A percentile compares a stretch with the other conserved stretches of the same genome.
phyloP scores from a whole-genome alignment of 352 stramenopile species.

The Phytopythium cucurbitacearum region DNA sequence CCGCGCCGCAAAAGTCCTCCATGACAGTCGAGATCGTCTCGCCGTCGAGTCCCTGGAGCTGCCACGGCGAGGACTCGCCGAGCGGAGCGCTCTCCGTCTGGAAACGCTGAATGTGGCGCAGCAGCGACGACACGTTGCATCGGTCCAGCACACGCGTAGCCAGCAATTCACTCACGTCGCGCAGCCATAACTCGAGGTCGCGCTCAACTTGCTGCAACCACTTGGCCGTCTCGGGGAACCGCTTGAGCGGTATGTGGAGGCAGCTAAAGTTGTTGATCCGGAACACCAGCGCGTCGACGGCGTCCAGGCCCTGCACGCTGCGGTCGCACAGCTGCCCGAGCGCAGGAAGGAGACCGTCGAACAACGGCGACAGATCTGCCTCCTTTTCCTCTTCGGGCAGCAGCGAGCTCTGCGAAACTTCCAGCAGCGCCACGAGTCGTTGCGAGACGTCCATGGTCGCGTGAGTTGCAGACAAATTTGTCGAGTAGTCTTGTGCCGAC shows the following conservation, averaged over 20 bases:
- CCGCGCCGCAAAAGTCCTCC: conserved; percentile 39
- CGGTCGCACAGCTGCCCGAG: conserved; percentile 48
- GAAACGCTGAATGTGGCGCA: conserved; percentile 35
- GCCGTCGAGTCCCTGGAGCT: conserved; percentile 30
- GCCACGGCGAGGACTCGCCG: conserved; percentile 4
- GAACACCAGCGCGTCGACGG: conserved; percentile 58
- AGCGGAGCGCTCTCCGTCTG: conserved; percentile 18
- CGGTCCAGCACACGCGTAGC: conserved; percentile 42
- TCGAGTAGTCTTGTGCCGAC: conserved; percentile 53
- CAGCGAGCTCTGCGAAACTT: conserved; percentile 57
- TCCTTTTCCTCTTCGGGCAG: conserved; percentile 48
- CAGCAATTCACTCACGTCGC: conserved; percentile 41
- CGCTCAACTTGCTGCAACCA: conserved; percentile 29
- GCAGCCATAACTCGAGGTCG: conserved; percentile 33
- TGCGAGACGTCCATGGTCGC: conserved; percentile 52
- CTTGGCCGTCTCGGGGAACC: conserved; percentile 34
- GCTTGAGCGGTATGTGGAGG: conserved; percentile 35
- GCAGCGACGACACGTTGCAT: conserved; percentile 26
- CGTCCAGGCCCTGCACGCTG: conserved; percentile 27
- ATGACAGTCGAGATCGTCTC: conserved; percentile 49
- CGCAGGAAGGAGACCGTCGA: conserved; percentile 44
- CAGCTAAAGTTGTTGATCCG: conserved; percentile 74
- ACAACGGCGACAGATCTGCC: conserved; percentile 42
- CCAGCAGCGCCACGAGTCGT: conserved; percentile 45
- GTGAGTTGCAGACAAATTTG: conserved; percentile 53